Base-by-base conservation (phyloP, 192 early-diverging fungal species). In the Geranomyces michiganensis region DNA sequence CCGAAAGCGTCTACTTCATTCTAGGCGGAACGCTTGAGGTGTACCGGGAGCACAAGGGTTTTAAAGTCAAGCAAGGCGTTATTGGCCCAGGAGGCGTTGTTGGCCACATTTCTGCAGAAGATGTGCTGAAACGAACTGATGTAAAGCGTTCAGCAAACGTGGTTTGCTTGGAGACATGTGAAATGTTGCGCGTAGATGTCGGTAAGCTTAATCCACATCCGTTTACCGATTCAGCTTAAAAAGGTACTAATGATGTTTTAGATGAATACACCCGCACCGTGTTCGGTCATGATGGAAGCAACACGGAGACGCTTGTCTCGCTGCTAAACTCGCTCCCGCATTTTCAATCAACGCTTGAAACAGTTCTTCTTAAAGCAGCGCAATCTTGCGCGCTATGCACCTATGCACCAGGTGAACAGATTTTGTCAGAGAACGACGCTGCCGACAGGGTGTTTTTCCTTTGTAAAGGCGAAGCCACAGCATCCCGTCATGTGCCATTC, bases 1-100 rank as follows among this genome's bases (percentile, higher is more conserved):
- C 70, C 24, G 70, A 72, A 56, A 65, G 62, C 44, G 70, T 72
- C 0, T 72, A 72, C 32, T 72, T 72, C 22, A 7, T 72, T 0
- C 27, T 72, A 4, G 31, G 44, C 12, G 70, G 70, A 8, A n/a
- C 22, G 1, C 62, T 55, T 13, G 70, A 72, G 51, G 27, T 72
- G 26, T 72, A 72, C 5, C 64, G 65, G 49, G 51, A 46, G 15
- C 70, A 72, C 32, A 47, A 33, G 31, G 70, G 70, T 30, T 19
- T 72, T 29, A 47, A 51, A n/a, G 12, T 72, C 29, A 63, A 72
- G 62, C 70, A 72, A 30, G 51, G 51, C 62, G 8, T 65, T 24
- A 14, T 72, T 31, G 31, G 27, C 6, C 22, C 41, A 27, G 70
- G 70, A 31, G 70, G 41, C 0, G 49, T 63, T 14, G 27, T 72